Percentiles rank a stretch among this genome's conserved stretches.
phyloP scores from a whole-genome alignment of 495 filamentous ascomycete species.

The Apiosordaria backusii region DNA sequence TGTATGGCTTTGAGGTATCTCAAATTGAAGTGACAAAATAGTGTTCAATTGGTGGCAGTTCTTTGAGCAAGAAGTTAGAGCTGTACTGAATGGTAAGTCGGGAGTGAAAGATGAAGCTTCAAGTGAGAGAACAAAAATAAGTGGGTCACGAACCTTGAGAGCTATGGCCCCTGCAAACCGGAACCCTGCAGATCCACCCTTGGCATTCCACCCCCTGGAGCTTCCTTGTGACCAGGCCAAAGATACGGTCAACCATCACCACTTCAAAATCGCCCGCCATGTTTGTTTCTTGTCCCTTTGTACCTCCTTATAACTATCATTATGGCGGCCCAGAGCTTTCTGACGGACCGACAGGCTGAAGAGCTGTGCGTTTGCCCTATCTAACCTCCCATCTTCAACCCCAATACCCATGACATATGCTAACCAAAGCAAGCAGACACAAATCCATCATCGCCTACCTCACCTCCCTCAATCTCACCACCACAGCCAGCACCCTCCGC shows the following conservation, averaged over 20 bases:
- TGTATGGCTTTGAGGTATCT: background rate
- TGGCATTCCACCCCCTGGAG: background rate
- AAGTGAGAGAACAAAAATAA: background rate
- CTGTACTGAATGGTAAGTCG: background rate
- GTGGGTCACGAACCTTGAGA: background rate
- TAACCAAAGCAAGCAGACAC: constrained; percentile 52
- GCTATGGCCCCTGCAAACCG: background rate
- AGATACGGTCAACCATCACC: background rate
- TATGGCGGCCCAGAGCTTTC: background rate
- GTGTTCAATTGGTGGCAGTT: background rate
- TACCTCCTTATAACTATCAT: background rate
- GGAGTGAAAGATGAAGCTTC: background rate
- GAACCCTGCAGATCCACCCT: background rate
- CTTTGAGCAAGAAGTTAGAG: background rate
- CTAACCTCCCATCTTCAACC: background rate
- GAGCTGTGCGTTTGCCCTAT: constrained; percentile 61
- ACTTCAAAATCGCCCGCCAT: background rate
- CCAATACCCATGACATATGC: background rate
- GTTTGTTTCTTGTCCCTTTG: background rate
- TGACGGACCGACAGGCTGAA: constrained; percentile 62
- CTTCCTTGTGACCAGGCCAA: background rate
- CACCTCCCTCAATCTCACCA: constrained; percentile 57
- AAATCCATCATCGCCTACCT: constrained; percentile 87
- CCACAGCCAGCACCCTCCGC: constrained; percentile 61
- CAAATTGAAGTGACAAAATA: too few relatives aligned